Base-by-base conservation (phyloP, 805 yeast genomes). In the Cyberlindnera suaveolens region DNA sequence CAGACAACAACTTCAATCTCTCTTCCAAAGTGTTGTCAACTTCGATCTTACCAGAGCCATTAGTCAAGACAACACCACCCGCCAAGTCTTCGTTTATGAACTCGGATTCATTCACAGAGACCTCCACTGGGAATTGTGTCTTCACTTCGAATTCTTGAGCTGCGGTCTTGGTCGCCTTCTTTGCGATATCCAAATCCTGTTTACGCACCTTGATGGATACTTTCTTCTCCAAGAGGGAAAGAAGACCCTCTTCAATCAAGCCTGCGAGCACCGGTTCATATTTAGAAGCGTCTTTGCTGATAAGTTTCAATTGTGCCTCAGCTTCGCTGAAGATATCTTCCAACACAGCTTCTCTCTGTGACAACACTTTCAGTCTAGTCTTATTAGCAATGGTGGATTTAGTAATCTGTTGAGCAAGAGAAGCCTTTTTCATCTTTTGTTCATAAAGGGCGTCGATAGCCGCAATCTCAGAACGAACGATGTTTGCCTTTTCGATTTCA, bases 371-470 rank as follows among this genome's bases (percentile, higher is more conserved):
- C 63, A 93, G 82, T 69, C 99, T 83, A 52, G 95, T 86, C 72
- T 93, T 89, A 75, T 93, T 93, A 51, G 91, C 89, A 61, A 93
- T 85, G 43, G 96, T 91, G 27, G 98, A 90, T 71, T 88, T 89
- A 57, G 90, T 80, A 63, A 93, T 91, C 70, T 93, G 98, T 67
- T 93, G 97, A 36, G 91, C 85, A 65, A 93, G 80, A 29, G 88
- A 71, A 3, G 96, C 90, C 67, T 91, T 93, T 74, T 93, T 91
- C 69, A 85, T 75, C 63, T 86, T 88, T 56, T 78, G 80, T 50
- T 84, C 90, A 63, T 82, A 87, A 33, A 76, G 70, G 16, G 82
- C 69, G 64, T 93, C 99, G 54, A 93, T 88, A 41, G 90, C 79
- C 40, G 93, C 82, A 44, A 85, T 85, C 68, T 93, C 99, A 13